Evolutionary conservation across 2,329 filamentous ascomycete species (phyloP).

Genomic region (Exophiala lecanii-corni): DNA sequence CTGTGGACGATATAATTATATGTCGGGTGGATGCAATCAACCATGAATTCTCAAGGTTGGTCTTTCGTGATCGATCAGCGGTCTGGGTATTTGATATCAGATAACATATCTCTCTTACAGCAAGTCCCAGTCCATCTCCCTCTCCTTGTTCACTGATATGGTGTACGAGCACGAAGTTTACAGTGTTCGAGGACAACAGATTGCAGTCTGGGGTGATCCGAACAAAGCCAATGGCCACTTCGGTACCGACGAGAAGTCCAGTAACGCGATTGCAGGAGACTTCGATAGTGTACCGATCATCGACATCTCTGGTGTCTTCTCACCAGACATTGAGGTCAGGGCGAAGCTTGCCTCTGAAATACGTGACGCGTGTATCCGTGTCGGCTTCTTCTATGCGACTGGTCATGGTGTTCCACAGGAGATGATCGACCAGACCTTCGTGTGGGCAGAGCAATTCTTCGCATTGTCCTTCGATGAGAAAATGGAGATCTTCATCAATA

Average conservation of each 20-base stretch:
- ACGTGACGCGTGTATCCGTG: conserved; percentile 21
- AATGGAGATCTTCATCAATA: conserved; percentile 41
- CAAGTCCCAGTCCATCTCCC: too few species aligned
- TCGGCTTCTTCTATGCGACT: conserved; percentile 26
- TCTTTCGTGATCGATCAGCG: too few species aligned
- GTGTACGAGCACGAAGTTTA: too few species aligned
- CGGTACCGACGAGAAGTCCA: conserved; percentile 2
- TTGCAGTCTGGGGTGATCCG: background rate
- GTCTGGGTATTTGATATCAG: too few species aligned
- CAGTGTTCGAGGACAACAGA: conserved; percentile 3
- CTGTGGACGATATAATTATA: too few species aligned
- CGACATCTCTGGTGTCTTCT: conserved; percentile 31
- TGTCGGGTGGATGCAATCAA: too few species aligned
- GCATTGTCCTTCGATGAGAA: conserved; percentile 42
- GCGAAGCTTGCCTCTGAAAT: conserved; percentile 37
- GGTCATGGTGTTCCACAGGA: conserved; percentile 24
- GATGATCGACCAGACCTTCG: conserved; percentile 14
- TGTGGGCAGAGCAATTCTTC: conserved; percentile 34
- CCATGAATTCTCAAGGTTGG: too few species aligned
- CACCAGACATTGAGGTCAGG: conserved; percentile 31
- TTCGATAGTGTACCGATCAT: conserved; percentile 3
- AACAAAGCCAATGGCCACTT: conserved; percentile 2
- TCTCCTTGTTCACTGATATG: too few species aligned
- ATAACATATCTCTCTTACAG: too few species aligned
- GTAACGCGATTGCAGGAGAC: conserved; percentile 1